phyloP scores from a whole-genome alignment of 768 basidiomycete genomes.

The Coprinopsis cinerea region DNA sequence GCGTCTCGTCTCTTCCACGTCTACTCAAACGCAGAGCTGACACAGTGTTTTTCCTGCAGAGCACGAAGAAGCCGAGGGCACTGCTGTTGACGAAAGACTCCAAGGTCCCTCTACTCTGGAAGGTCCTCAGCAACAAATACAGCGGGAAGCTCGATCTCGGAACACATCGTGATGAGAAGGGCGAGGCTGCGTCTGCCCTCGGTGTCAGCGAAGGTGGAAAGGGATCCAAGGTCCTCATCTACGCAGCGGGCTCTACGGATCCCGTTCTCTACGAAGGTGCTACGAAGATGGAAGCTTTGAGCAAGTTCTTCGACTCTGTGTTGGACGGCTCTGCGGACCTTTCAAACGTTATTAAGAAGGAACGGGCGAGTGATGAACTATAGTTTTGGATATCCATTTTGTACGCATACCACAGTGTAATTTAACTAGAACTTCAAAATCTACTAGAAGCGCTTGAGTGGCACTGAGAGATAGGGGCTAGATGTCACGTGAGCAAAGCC shows the following conservation, averaged over 20 bases:
- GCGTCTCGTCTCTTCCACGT: slow-evolving; percentile 14
- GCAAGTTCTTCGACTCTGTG: slow-evolving; percentile 67
- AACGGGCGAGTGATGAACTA: slow-evolving; percentile 12
- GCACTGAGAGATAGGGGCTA: neutral
- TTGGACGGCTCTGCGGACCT: slow-evolving; percentile 64
- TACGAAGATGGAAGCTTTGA: slow-evolving; percentile 69
- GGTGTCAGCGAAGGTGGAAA: slow-evolving; percentile 54
- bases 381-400: slow-evolving; percentile 8
- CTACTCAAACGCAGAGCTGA: neutral
- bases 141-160: slow-evolving; percentile 55
- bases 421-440: neutral
- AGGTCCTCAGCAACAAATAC: slow-evolving; percentile 72
- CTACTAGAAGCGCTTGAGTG: neutral
- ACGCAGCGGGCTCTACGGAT: slow-evolving; percentile 51
- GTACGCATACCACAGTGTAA: neutral
- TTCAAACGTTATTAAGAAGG: slow-evolving; percentile 2
- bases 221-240: slow-evolving; percentile 65
- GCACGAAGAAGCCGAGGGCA: slow-evolving; percentile 41
- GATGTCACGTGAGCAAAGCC: no score
- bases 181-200: slow-evolving; percentile 48
- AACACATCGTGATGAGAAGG: slow-evolving; percentile 60
- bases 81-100: slow-evolving; percentile 73
- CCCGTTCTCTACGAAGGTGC: slow-evolving; percentile 64
- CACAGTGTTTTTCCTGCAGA: slow-evolving; percentile 7
- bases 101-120: slow-evolving; percentile 74